Evolutionary conservation across 1,284 basidiomycete species (phyloP).

Genomic region (Cryptococcus sp.): DNA sequence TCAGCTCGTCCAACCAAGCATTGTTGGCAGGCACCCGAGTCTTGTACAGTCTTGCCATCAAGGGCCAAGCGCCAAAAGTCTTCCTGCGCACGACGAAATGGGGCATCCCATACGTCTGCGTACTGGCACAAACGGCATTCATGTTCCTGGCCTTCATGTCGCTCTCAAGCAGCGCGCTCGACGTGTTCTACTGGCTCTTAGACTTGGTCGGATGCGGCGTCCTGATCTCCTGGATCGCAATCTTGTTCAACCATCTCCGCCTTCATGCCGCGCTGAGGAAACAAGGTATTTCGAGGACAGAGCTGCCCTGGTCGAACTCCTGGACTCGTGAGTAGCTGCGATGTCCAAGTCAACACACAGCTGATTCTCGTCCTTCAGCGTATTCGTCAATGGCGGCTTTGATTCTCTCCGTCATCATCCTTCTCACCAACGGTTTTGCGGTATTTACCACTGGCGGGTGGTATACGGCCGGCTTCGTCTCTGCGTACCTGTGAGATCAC

Average conservation of each 20-base stretch:
- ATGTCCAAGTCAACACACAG: neutral
- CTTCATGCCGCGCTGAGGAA: conserved; percentile 15
- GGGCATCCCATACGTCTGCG: conserved; percentile 48
- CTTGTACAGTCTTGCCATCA: conserved; percentile 54
- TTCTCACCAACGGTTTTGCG: conserved; percentile 26
- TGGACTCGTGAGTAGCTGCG: conserved; percentile 29
- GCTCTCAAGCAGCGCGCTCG: conserved; percentile 26
- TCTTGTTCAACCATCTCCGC: conserved; percentile 26
- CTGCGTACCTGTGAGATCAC: conserved; percentile 22
- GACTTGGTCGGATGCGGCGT: conserved; percentile 32
- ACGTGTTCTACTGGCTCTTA: conserved; percentile 37
- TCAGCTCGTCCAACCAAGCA: conserved; percentile 26
- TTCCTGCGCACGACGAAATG: conserved; percentile 57
- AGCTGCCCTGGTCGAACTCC: conserved; percentile 28
- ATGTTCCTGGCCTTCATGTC: conserved; percentile 50
- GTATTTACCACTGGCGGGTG: conserved; percentile 32
- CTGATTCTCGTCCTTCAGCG: conserved; percentile 6
- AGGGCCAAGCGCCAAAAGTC: conserved; percentile 55
- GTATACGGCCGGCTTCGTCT: conserved; percentile 22
- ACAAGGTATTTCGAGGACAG: conserved; percentile 17
- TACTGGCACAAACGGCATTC: conserved; percentile 37
- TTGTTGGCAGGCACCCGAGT: conserved; percentile 42
- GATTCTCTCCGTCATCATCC: conserved; percentile 19
- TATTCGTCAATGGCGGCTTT: conserved; percentile 22
- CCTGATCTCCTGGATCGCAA: conserved; percentile 28